Evolutionary conservation across 1,284 basidiomycete species (phyloP).

Genomic region (Ganoderma boninense): DNA sequence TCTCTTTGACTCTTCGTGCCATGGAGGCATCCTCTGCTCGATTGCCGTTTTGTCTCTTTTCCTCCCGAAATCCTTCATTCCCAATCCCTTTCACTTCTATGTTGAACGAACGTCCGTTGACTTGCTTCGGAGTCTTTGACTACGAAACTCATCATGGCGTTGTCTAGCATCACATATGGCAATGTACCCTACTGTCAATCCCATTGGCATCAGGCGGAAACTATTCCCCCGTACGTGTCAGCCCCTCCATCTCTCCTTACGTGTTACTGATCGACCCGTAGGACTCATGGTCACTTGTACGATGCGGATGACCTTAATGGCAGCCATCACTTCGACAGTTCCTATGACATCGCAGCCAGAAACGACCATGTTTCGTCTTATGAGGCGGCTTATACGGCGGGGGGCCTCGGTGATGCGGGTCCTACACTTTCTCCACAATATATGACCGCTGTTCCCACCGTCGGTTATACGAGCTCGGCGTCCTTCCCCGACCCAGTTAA

Average conservation of each 20-base stretch:
- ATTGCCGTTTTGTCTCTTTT: neutral
- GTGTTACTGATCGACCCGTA: neutral
- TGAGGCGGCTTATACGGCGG: neutral
- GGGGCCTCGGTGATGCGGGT: neutral
- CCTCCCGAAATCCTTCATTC: neutral
- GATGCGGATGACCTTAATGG: neutral
- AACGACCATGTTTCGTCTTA: neutral
- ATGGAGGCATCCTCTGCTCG: neutral
- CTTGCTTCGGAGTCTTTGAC: neutral
- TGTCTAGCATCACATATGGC: neutral
- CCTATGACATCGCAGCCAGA: neutral
- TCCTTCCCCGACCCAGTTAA: neutral
- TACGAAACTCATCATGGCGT: neutral
- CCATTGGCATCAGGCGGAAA: neutral
- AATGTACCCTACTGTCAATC: neutral
- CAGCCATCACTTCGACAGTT: neutral
- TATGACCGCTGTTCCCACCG: neutral
- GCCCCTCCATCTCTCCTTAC: neutral
- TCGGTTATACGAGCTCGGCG: neutral
- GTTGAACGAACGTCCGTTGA: neutral
- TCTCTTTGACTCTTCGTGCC: neutral
- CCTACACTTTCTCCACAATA: neutral
- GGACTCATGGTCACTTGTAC: neutral
- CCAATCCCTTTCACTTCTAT: neutral
- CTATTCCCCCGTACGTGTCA: neutral